Percentiles rank a stretch among this genome's conserved stretches.
These are phyloP conservation scores for Aspergillus egyptiacus DNA, from an alignment of 495 filamentous ascomycete genomes.

Conservation along the genomic window DNA sequence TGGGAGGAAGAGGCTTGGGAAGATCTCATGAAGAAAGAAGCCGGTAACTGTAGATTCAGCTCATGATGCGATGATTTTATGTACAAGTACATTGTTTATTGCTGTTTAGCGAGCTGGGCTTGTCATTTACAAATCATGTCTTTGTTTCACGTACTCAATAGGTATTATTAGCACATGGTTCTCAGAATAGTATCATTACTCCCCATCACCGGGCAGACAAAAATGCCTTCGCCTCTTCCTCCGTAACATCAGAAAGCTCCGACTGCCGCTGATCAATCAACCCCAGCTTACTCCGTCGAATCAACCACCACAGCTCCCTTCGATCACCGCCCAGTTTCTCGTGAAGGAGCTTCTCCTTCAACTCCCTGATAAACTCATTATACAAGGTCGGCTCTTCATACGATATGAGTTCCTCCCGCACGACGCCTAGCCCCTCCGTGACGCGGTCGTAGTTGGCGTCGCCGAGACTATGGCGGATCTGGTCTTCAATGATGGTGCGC, in stretches of 20 bases:
- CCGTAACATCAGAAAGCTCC: conserved; percentile 56
- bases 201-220: conserved; percentile 23
- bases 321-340: conserved; percentile 78
- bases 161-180: conserved; percentile 4
- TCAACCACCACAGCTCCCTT: conserved; percentile 73
- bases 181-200: background rate
- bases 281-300: conserved; percentile 61
- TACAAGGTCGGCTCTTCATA: conserved; percentile 72
- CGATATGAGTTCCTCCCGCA: conserved; percentile 70
- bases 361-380: conserved; percentile 62
- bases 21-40: conserved; percentile 63
- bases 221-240: conserved; percentile 59
- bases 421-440: conserved; percentile 66
- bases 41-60: background rate
- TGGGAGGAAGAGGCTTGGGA: conserved; percentile 73
- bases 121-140: background rate
- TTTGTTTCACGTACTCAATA: background rate
- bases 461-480: conserved; percentile 67
- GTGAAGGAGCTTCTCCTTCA: conserved; percentile 66
- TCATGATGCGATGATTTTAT: background rate
- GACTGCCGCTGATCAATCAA: conserved; percentile 61
- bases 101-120: background rate
- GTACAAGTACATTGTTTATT: background rate
- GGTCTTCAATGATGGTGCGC: conserved; percentile 58
- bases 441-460: conserved; percentile 69